Conservation (phyloP, 192 early-diverging fungal species). For the Thoreauomyces humboldtii region DNA sequence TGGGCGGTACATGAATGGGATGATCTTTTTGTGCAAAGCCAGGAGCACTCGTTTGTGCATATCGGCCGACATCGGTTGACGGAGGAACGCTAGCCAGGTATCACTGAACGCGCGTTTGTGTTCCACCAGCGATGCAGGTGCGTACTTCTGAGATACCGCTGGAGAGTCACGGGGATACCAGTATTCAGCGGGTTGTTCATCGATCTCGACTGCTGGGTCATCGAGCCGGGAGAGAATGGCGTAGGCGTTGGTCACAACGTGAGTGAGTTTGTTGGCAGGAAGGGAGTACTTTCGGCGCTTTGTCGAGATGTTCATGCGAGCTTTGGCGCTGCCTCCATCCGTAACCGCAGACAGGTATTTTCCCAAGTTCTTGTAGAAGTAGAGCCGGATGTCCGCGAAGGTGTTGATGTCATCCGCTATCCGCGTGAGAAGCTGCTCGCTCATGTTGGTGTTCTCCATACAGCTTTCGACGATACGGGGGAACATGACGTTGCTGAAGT, state of each 20-base stretch:
- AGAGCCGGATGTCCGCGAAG: constrained; percentile 84
- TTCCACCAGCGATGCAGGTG: constrained; percentile 23
- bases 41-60: constrained; percentile 81
- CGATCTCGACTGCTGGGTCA: constrained; percentile 13
- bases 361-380: constrained; percentile 71
- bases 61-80: constrained; percentile 64
- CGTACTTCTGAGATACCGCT: neutral
- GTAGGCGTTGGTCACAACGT: constrained; percentile 6
- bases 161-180: neutral
- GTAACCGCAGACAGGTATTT: constrained; percentile 8
- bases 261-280: constrained; percentile 12
- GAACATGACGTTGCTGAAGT: constrained; percentile 74
- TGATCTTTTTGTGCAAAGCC: constrained; percentile 82
- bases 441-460: constrained; percentile 43
- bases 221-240: constrained; percentile 11
- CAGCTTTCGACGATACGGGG: constrained; percentile 52
- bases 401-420: constrained; percentile 70
- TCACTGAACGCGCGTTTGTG: constrained; percentile 75
- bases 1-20: constrained; percentile 82
- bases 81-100: constrained; percentile 76
- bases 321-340: constrained; percentile 9
- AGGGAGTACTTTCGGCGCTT: constrained; percentile 10
- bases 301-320: neutral
- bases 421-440: constrained; percentile 48
- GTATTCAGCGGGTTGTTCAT: neutral